Conservation (phyloP, 106 monocot species). For the Phalaenopsis equestris region DNA sequence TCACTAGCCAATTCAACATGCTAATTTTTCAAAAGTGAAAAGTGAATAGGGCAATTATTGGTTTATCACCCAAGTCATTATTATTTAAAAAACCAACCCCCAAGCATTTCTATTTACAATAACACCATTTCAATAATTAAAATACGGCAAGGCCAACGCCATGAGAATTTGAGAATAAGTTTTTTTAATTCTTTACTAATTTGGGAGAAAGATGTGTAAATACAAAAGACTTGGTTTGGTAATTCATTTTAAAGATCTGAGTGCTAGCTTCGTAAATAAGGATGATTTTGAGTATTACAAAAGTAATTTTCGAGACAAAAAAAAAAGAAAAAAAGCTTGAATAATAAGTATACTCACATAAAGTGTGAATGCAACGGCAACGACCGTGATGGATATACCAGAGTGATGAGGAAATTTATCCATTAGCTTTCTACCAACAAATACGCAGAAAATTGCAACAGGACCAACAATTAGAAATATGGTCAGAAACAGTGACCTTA, state of each 20-base stretch:
- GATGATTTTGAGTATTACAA: not conserved
- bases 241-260: not conserved
- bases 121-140: not conserved
- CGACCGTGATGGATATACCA: constrained; percentile 74
- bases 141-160: too few species aligned
- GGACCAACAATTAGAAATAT: constrained; percentile 83
- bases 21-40: not conserved
- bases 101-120: not conserved
- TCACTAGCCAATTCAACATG: not conserved
- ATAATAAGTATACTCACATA: constrained; percentile 56
- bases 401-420: constrained; percentile 56
- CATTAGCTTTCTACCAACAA: constrained; percentile 85
- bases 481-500: constrained; percentile 78
- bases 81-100: not conserved
- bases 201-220: not conserved
- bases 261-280: not conserved
- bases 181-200: not conserved
- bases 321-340: not conserved
- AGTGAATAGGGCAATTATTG: not conserved
- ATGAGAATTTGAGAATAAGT: too few species aligned
- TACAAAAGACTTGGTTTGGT: not conserved
- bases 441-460: constrained; percentile 62
- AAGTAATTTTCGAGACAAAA: not conserved
- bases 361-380: constrained; percentile 66
- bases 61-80: not conserved